Percentiles rank a stretch among this genome's conserved stretches.
Evolutionary conservation across 805 yeast species (phyloP).

Genomic region (Lachancea mirantina): DNA sequence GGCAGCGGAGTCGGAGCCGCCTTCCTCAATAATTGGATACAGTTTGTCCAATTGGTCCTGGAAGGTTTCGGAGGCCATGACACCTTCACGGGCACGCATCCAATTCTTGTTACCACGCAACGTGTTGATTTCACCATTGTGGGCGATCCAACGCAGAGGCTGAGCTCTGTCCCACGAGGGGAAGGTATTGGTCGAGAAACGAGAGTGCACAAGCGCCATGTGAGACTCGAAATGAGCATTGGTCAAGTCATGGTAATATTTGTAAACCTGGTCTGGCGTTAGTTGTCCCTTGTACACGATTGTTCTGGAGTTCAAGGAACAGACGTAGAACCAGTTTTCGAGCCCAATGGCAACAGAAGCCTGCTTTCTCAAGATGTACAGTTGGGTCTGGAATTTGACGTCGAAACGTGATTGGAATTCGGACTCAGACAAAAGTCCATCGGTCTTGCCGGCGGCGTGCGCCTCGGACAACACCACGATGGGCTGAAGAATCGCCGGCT

Average conservation of each 20-base stretch:
- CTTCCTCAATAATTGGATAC: constrained; percentile 95
- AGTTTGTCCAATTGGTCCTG: constrained; percentile 87
- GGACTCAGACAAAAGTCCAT: constrained; percentile 34
- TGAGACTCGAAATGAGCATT: constrained; percentile 92
- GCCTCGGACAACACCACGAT: constrained; percentile 62
- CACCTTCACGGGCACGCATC: constrained; percentile 99
- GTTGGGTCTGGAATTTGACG: constrained; percentile 69
- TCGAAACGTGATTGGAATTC: constrained; percentile 52
- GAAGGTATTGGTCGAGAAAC: constrained; percentile 96
- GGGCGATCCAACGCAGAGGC: constrained; percentile 95
- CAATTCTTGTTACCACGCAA: constrained; percentile 96
- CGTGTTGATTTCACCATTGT: constrained; percentile 97
- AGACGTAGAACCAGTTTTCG: constrained; percentile 96
- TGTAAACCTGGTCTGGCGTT: constrained; percentile 93
- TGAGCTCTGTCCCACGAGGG: constrained; percentile 99
- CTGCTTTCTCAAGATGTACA: constrained; percentile 82
- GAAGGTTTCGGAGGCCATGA: constrained; percentile 78
- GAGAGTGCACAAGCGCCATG: constrained; percentile 92
- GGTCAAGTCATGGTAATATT: constrained; percentile 86
- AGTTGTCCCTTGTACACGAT: constrained; percentile 97
- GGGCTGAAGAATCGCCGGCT: constrained; percentile 91
- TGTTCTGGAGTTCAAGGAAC: constrained; percentile 80
- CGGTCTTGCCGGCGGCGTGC: constrained; percentile 24
- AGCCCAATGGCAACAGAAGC: constrained; percentile 86
- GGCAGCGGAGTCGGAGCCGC: constrained; percentile 98